phyloP scores from a whole-genome alignment of 1,284 basidiomycete species.

The Naganishia sp. region DNA sequence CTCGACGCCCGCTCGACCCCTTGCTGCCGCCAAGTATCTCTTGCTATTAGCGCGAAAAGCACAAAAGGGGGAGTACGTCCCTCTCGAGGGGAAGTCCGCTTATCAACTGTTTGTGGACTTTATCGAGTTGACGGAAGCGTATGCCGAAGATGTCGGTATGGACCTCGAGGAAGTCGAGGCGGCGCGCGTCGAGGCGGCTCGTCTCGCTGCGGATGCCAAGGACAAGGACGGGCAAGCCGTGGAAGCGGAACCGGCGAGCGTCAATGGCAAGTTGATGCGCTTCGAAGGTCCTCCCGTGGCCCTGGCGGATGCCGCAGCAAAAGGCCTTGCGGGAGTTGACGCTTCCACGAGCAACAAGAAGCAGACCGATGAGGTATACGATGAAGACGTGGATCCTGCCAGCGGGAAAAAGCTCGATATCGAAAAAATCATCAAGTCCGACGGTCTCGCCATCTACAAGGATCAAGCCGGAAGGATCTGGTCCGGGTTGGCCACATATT shows the following conservation, averaged over 20 bases:
- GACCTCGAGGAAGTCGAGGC: constrained; percentile 66
- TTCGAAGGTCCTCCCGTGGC: constrained; percentile 70
- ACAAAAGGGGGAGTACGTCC: constrained; percentile 75
- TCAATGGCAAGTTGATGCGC: constrained; percentile 68
- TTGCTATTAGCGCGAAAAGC: constrained; percentile 81
- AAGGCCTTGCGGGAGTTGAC: constrained; percentile 37
- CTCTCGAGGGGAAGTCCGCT: constrained; percentile 91
- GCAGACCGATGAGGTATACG: constrained; percentile 63
- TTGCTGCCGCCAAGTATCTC: constrained; percentile 91
- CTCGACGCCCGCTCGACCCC: constrained; percentile 70
- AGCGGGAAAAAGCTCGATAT: constrained; percentile 77
- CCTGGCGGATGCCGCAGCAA: constrained; percentile 46
- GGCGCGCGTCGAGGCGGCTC: constrained; percentile 56
- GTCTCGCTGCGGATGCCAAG: constrained; percentile 45
- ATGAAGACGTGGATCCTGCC: constrained; percentile 79
- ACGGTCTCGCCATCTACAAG: constrained; percentile 85
- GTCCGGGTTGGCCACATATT: constrained; percentile 96
- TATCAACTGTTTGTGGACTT: constrained; percentile 93
- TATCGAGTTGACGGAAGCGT: constrained; percentile 86
- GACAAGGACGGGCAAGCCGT: constrained; percentile 38
- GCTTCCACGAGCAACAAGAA: constrained; percentile 13
- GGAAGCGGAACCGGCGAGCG: constrained; percentile 57
- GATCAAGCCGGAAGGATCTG: constrained; percentile 96
- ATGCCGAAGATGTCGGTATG: constrained; percentile 89
- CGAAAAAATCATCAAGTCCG: constrained; percentile 76